Conservation (phyloP, 106 monocot species). For the Iris macrosiphon region DNA sequence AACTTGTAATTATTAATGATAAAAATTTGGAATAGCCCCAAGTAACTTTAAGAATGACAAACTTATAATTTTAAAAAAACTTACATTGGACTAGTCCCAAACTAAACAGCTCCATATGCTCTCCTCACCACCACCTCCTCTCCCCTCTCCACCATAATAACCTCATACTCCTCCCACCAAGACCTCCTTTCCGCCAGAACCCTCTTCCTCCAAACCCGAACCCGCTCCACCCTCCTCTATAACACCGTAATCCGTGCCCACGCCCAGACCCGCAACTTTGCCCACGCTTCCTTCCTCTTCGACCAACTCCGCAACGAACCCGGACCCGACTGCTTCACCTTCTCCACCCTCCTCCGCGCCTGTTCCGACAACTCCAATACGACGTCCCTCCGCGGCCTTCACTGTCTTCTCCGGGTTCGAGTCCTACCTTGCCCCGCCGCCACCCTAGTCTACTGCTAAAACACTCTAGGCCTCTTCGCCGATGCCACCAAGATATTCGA, state of each 20-base stretch:
- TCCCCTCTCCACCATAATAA: slow-evolving; percentile 20
- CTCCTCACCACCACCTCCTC: neutral
- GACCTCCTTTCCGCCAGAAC: slow-evolving; percentile 29
- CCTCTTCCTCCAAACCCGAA: slow-evolving; percentile 31
- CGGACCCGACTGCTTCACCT: slow-evolving; percentile 46
- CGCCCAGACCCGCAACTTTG: slow-evolving; percentile 25
- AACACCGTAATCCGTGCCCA: slow-evolving; percentile 60
- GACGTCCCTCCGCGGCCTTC: slow-evolving; percentile 10
- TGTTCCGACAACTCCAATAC: slow-evolving; percentile 31
- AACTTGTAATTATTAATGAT: too few species aligned
- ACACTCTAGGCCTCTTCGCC: slow-evolving; percentile 26
- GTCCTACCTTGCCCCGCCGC: slow-evolving; percentile 13
- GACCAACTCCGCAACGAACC: slow-evolving; percentile 6
- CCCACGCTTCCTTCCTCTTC: slow-evolving; percentile 39
- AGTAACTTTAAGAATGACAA: too few species aligned
- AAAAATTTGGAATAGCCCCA: too few species aligned
- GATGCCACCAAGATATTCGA: slow-evolving; percentile 28
- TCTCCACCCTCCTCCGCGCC: slow-evolving; percentile 48
- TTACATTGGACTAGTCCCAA: too few species aligned
- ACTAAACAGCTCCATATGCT: slow-evolving; percentile 48
- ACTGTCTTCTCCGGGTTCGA: slow-evolving; percentile 25
- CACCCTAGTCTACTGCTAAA: slow-evolving; percentile 35
- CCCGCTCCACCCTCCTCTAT: slow-evolving; percentile 27
- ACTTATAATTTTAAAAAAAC: too few species aligned
- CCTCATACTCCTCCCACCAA: slow-evolving; percentile 25